phyloP scores from a whole-genome alignment of 768 basidiomycete genomes.

The Harrya chromipes region DNA sequence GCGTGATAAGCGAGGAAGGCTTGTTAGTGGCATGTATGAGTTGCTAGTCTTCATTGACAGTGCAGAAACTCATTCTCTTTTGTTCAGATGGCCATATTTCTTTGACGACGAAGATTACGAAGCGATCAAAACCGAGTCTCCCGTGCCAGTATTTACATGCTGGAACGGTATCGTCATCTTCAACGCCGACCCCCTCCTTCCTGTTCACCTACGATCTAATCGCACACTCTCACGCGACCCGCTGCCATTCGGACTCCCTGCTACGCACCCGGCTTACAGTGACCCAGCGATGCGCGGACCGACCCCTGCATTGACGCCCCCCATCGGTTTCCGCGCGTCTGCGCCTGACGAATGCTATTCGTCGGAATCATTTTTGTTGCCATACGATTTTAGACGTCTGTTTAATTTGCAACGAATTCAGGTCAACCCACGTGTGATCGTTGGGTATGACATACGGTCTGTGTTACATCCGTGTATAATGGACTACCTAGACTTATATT shows the following conservation, averaged over 20 bases:
- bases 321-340: constrained; percentile 16
- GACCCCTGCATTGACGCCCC: constrained; percentile 20
- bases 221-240: constrained; percentile 34
- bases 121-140: constrained; percentile 36
- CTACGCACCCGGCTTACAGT: constrained; percentile 10
- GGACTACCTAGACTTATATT: constrained; percentile 3
- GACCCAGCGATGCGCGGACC: constrained; percentile 11
- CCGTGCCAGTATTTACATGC: constrained; percentile 43
- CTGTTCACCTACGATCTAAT: constrained; percentile 37
- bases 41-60: not conserved
- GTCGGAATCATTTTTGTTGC: constrained; percentile 40
- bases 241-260: constrained; percentile 17
- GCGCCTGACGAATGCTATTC: constrained; percentile 18
- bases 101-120: constrained; percentile 35
- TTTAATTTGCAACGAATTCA: constrained; percentile 37
- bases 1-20: constrained; percentile 18
- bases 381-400: constrained; percentile 41
- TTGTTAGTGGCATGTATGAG: constrained; percentile 15
- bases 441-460: constrained; percentile 36
- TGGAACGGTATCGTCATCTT: constrained; percentile 47
- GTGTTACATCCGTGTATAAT: not conserved
- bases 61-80: no score
- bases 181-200: constrained; percentile 39
- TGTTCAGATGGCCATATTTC: constrained; percentile 39
- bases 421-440: constrained; percentile 39